Base-by-base conservation (phyloP, 768 basidiomycete genomes). In the Cystofilobasidium ferigula region DNA sequence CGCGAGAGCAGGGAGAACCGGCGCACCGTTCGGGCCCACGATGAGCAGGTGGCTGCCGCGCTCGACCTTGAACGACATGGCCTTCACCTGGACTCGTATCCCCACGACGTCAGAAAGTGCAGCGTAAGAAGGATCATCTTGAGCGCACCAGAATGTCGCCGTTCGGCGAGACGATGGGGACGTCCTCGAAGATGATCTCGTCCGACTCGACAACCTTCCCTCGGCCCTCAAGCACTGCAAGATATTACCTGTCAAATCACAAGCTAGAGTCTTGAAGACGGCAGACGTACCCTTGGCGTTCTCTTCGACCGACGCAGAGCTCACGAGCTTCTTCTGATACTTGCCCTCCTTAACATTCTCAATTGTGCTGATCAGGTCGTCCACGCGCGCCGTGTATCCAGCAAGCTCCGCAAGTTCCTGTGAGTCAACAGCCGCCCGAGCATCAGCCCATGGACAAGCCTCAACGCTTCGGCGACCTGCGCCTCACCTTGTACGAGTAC, bases 91-190 rank as follows among this genome's bases (percentile, higher is more conserved):
- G 7, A 13, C 12, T 43, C 42, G 20, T 4, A 4, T 43, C 12
- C 12, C 4, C 10, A 47, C 22, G 9, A n/a, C 22, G 45, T 2
- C 3, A 22, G 7, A 47, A 5, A 20, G 4, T 47, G 22, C n/a
- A 54, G 3, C 28, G 13, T 48, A 48, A 10, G 40, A 42, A 42
- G 40, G 51, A 28, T 54, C 2, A 32, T 8, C 16, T 20, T 10
- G 28, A 13, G 18, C 51, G 8, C 51, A 54, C 82, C 5, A 99
- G 81, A 20, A 98, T 82, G 71, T 98, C 94, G 8, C 93, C 93
- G 69, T 95, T 97, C 1, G 94, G 94, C 14, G 91, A 93, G 32
- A 98, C 85, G 67, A 99, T 91, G 0, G 94, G 94, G 1, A 99
- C 94, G 65, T 86, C 81, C 70, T 93, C 87, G 70, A 99, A 95